phyloP scores from a whole-genome alignment of 2,329 filamentous ascomycete genomes.

The Diaporthe helianthi region DNA sequence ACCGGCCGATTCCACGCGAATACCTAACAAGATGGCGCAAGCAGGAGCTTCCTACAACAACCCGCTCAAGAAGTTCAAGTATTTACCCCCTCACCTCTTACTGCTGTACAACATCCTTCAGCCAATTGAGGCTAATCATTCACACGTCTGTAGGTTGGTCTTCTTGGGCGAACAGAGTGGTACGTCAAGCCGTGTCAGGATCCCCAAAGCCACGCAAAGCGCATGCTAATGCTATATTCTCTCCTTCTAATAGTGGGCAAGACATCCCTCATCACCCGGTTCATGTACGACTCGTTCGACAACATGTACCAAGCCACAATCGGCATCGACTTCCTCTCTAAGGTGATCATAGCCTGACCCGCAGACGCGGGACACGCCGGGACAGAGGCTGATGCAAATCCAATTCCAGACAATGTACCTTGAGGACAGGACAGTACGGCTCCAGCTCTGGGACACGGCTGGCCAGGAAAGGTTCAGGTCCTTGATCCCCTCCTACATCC shows the following conservation, averaged over 20 bases:
- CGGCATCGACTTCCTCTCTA: constrained; percentile 98
- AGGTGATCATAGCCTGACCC: constrained; percentile 60
- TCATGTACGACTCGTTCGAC: constrained; percentile 99
- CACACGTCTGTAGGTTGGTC: constrained; percentile 71
- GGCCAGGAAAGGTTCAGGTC: constrained; percentile 97
- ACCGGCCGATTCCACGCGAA: constrained; percentile 35
- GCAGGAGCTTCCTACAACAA: constrained; percentile 91
- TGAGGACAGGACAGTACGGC: constrained; percentile 94
- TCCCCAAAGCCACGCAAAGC: neutral
- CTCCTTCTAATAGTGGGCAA: constrained; percentile 78
- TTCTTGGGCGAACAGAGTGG: constrained; percentile 98
- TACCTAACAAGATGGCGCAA: constrained; percentile 75
- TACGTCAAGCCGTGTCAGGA: constrained; percentile 55
- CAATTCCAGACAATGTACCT: constrained; percentile 92
- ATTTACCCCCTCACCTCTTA: constrained; percentile 40
- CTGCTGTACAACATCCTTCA: constrained; percentile 32
- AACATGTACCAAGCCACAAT: constrained; percentile 99
- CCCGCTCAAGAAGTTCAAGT: constrained; percentile 99
- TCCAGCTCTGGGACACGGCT: constrained; percentile 98
- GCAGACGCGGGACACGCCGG: constrained; percentile 38
- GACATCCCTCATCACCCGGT: constrained; percentile 96
- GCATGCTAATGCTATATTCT: neutral
- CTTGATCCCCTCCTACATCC: constrained; percentile 97
- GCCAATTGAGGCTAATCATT: constrained; percentile 29
- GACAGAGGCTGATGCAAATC: constrained; percentile 5